Percentiles rank a stretch among this genome's conserved stretches.
These are phyloP conservation scores for Scleroderma bovista DNA, from an alignment of 768 basidiomycete genomes.

Conservation along the genomic window DNA sequence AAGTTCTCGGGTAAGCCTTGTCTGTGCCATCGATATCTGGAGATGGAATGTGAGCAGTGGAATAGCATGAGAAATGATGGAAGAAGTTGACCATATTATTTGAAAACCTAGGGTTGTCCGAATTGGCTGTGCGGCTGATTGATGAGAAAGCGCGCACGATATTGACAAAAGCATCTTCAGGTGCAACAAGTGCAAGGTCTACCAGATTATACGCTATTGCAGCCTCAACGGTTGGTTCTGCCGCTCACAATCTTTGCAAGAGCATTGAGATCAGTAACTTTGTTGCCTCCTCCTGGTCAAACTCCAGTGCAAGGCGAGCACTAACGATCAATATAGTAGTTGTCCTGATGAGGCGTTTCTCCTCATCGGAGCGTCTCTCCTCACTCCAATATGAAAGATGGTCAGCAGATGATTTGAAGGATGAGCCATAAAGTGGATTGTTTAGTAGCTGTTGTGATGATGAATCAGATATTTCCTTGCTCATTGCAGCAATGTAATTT, in stretches of 20 bases:
- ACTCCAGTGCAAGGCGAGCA: too few species aligned
- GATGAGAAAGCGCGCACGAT: slow-evolving; percentile 79
- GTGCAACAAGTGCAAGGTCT: too few species aligned
- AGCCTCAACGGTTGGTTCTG: slow-evolving; percentile 85
- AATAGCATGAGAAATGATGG: not conserved
- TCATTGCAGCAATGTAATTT: slow-evolving; percentile 83
- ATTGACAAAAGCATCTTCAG: slow-evolving; percentile 73
- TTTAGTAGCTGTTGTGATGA: slow-evolving; percentile 37
- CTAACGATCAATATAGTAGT: too few species aligned
- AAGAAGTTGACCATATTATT: slow-evolving; percentile 76
- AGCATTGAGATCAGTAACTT: too few species aligned
- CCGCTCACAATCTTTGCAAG: slow-evolving; percentile 76
- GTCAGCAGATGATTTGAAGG: slow-evolving; percentile 35
- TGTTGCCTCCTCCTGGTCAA: too few species aligned
- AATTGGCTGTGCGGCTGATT: slow-evolving; percentile 76
- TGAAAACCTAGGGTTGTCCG: too few species aligned
- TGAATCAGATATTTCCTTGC: too few species aligned
- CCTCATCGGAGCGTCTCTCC: too few species aligned
- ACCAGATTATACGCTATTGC: slow-evolving; percentile 87
- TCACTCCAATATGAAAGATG: too few species aligned
- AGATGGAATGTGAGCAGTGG: not conserved
- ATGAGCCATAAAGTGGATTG: slow-evolving; percentile 35
- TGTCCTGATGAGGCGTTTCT: too few species aligned
- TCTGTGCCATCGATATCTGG: slow-evolving; percentile 81
- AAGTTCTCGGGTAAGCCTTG: too few species aligned